Conservation (phyloP, 2,329 filamentous ascomycete species). For the Trichoderma pleuroti region DNA sequence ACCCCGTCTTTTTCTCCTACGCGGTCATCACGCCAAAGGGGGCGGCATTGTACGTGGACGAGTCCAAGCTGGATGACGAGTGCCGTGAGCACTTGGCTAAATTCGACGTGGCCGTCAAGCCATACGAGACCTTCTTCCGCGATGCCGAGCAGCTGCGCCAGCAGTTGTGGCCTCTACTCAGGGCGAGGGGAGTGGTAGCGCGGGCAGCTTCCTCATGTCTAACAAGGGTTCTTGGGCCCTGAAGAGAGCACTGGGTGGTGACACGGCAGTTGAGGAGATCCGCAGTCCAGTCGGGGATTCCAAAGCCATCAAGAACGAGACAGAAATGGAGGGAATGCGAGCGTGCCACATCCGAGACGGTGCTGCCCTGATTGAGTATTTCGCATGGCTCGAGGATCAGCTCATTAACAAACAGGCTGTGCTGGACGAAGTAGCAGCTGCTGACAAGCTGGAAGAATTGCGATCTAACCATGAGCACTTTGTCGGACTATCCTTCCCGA, state of each 20-base stretch:
- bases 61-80: slow-evolving; percentile 68
- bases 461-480: slow-evolving; percentile 69
- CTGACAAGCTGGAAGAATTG: slow-evolving; percentile 80
- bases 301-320: slow-evolving; percentile 91
- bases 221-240: slow-evolving; percentile 92
- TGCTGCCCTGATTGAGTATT: slow-evolving; percentile 84
- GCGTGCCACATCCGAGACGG: slow-evolving; percentile 92
- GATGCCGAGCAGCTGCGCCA: slow-evolving; percentile 63
- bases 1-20: slow-evolving; percentile 98
- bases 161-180: slow-evolving; percentile 39
- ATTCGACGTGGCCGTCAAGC: slow-evolving; percentile 69
- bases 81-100: slow-evolving; percentile 66
- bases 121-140: slow-evolving; percentile 77
- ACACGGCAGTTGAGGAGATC: slow-evolving; percentile 78
- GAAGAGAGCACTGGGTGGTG: slow-evolving; percentile 79
- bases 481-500: slow-evolving; percentile 88
- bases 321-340: slow-evolving; percentile 87
- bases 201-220: slow-evolving; percentile 76
- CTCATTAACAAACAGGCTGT: slow-evolving; percentile 67
- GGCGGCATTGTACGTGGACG: slow-evolving; percentile 80
- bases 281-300: slow-evolving; percentile 84
- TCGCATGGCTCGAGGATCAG: slow-evolving; percentile 94
- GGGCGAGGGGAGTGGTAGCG: slow-evolving; percentile 29
- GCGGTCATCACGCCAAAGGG: slow-evolving; percentile 75
- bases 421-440: slow-evolving; percentile 86